These are phyloP conservation scores for Ilyonectria sp. DNA, from an alignment of 2,329 filamentous ascomycete species.

Conservation along the genomic window DNA sequence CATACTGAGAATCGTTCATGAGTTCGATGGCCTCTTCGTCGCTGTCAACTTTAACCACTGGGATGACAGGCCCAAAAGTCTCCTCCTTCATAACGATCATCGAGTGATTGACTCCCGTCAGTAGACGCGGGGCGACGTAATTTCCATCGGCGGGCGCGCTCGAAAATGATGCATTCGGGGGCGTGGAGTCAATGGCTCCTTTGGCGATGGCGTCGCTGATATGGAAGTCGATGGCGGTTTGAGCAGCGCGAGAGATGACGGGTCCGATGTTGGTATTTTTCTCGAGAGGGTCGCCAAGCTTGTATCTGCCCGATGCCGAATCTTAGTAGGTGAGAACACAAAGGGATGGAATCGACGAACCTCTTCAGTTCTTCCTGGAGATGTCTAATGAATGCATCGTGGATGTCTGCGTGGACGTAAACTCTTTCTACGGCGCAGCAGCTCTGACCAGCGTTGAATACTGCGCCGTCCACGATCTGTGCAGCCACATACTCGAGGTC, in stretches of 20 bases:
- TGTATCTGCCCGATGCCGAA: constrained; percentile 67
- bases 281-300: constrained; percentile 87
- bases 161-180: constrained; percentile 82
- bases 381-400: constrained; percentile 84
- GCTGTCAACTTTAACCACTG: constrained; percentile 87
- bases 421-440: constrained; percentile 93
- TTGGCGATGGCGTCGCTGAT: constrained; percentile 85
- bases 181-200: constrained; percentile 86
- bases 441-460: constrained; percentile 97
- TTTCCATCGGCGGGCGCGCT: constrained; percentile 82
- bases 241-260: constrained; percentile 85
- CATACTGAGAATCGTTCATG: constrained; percentile 96
- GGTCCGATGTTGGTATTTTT: constrained; percentile 86
- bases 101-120: constrained; percentile 82
- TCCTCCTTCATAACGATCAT: constrained; percentile 94
- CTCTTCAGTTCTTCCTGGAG: constrained; percentile 81
- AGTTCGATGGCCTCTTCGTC: constrained; percentile 85
- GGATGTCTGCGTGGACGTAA: constrained; percentile 87
- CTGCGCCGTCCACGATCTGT: constrained; percentile 92
- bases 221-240: constrained; percentile 81
- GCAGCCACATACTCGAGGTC: constrained; percentile 91
- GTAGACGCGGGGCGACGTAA: constrained; percentile 86
- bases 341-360: neutral
- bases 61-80: constrained; percentile 93
- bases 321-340: neutral